phyloP scores from a whole-genome alignment of 208 protist species.

The Wallacemonas rigidus region DNA sequence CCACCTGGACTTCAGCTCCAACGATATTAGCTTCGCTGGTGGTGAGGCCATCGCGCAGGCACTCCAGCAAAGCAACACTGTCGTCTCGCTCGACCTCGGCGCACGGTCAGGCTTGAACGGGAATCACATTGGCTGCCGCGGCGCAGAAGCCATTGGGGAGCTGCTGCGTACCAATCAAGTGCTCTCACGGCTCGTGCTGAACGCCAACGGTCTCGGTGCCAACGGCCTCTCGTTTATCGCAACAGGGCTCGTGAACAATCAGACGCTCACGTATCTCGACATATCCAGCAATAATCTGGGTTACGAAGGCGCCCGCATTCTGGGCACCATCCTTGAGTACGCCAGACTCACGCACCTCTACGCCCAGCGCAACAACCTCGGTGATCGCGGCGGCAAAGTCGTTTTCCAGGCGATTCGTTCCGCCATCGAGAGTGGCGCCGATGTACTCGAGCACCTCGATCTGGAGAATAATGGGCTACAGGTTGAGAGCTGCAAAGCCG shows the following conservation, averaged over 20 bases:
- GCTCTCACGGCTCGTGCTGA: slow-evolving; percentile 85
- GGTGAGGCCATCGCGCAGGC: slow-evolving; percentile 73
- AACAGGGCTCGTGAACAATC: slow-evolving; percentile 64
- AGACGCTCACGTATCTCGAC: slow-evolving; percentile 80
- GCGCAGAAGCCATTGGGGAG: slow-evolving; percentile 75
- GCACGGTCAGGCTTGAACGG: slow-evolving; percentile 85
- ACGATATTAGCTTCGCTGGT: slow-evolving; percentile 89
- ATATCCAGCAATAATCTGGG: slow-evolving; percentile 90
- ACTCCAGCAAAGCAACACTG: slow-evolving; percentile 85
- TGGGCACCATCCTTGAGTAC: slow-evolving; percentile 64
- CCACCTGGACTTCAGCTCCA: slow-evolving; percentile 88
- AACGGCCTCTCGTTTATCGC: slow-evolving; percentile 70
- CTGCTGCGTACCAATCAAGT: slow-evolving; percentile 82
- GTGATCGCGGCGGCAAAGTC: slow-evolving; percentile 65
- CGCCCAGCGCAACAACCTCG: slow-evolving; percentile 74
- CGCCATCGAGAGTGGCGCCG: slow-evolving; percentile 56
- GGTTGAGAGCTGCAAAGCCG: slow-evolving; percentile 45
- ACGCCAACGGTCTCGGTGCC: slow-evolving; percentile 87
- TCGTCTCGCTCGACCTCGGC: slow-evolving; percentile 92
- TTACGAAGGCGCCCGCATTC: slow-evolving; percentile 53
- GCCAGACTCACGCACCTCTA: slow-evolving; percentile 58
- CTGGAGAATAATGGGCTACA: slow-evolving; percentile 75
- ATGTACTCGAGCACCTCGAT: slow-evolving; percentile 67
- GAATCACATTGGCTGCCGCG: slow-evolving; percentile 89
- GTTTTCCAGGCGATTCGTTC: slow-evolving; percentile 59